Conservation (phyloP, 2,329 filamentous ascomycete genomes). For the Apiospora marii region DNA sequence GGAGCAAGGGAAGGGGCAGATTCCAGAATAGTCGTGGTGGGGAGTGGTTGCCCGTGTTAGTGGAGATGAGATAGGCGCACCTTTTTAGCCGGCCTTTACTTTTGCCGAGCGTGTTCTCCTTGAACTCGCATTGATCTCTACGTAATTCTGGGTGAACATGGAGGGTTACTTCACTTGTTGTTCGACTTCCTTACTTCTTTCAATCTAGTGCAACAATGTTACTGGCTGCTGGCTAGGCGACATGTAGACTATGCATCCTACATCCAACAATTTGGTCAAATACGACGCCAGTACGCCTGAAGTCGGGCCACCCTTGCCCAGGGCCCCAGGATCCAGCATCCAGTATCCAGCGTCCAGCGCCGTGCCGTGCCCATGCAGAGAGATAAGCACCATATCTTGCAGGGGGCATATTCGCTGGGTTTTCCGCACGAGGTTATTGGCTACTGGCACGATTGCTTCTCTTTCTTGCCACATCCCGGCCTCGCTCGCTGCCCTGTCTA, state of each 20-base stretch:
- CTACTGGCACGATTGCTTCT: not conserved
- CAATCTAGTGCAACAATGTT: not conserved
- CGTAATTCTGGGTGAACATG: not conserved
- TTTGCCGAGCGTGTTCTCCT: not conserved
- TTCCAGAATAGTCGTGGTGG: no score
- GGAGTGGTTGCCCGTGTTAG: not conserved
- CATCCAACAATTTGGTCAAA: not conserved
- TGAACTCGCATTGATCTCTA: no score
- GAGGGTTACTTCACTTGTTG: not conserved
- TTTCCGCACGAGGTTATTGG: not conserved
- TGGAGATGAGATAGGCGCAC: not conserved
- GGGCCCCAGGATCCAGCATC: not conserved
- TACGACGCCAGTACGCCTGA: not conserved
- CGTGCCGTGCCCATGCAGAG: not conserved
- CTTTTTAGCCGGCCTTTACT: not conserved
- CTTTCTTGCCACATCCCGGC: not conserved
- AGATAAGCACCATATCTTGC: constrained; percentile 6
- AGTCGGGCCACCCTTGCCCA: not conserved
- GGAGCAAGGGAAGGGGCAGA: not conserved
- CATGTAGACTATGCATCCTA: not conserved
- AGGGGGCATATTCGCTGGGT: not conserved
- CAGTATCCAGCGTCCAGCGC: not conserved
- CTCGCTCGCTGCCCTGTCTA: not conserved
- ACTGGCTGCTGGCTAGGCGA: not conserved
- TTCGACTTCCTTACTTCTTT: not conserved